Percentiles rank a stretch among this genome's conserved stretches.
Evolutionary conservation across 306 rosid species (phyloP).

Genomic region (Cercis canadensis): DNA sequence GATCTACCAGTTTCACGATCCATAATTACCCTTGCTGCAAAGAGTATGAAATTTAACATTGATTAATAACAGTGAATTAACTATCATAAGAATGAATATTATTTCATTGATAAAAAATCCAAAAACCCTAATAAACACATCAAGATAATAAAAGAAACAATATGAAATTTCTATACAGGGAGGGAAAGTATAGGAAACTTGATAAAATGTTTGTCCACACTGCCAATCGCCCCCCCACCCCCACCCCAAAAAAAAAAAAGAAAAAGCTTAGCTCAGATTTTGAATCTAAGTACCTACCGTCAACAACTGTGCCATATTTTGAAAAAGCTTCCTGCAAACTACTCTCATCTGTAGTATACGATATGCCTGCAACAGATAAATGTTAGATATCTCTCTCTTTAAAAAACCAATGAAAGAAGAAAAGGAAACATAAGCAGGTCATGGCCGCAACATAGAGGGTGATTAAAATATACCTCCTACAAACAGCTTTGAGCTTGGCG

Average conservation of each 20-base stretch:
- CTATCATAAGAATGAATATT: no score
- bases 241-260: no score
- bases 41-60: constrained; percentile 12
- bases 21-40: constrained; percentile 71
- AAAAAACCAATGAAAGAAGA: neutral
- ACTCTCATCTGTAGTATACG: constrained; percentile 71
- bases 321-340: constrained; percentile 71
- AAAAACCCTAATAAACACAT: no score
- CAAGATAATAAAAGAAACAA: neutral
- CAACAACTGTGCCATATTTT: constrained; percentile 78
- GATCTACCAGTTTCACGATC: constrained; percentile 90
- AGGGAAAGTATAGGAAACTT: no score
- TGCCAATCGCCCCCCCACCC: no score
- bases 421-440: neutral
- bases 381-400: constrained; percentile 2
- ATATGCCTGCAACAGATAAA: constrained; percentile 59
- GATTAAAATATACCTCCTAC: constrained; percentile 69
- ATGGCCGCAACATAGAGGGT: neutral
- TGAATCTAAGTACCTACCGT: constrained; percentile 55
- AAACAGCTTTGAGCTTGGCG: constrained; percentile 67
- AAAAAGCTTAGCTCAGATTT: no score
- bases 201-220: no score
- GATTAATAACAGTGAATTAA: neutral
- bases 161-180: no score
- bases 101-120: no score